Evolutionary conservation across 1,284 basidiomycete genomes (phyloP), one percentile per base, ranked within the genome.

Genomic region (Puccinia triticina): DNA sequence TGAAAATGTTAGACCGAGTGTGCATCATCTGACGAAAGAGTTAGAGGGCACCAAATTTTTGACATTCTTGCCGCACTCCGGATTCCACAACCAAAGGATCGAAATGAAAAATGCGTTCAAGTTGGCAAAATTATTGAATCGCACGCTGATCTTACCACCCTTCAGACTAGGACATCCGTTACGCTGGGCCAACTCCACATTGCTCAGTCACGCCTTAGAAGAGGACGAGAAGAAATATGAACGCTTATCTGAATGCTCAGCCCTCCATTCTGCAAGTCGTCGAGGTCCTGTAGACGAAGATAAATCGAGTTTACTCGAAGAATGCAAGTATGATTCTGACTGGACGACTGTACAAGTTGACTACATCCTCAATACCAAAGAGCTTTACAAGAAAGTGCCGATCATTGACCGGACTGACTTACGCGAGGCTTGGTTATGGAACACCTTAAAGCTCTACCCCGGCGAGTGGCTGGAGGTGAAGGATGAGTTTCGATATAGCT

Each of bases 71-170:
- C 83, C 85, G 2, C 85, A 85, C 64, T 84, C 84, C 40, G 92
- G 93, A 1, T 92, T 93, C 84, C 92, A 94, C 87, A 94, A 94
- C 86, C 93, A 94, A 87, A 91, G 93, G 48, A 93, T 94, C 83
- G 91, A 92, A 37, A 89, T 94, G 83, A 92, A 94, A 86, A 94
- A 94, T 84, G 92, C 92, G 12, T 89, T 94, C 46, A 89, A 91
- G 21, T 89, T 94, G 77, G 89, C 93, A 11, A 88, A 88, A 83
- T 86, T 92, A 46, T 89, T 93, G 80, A 92, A 92, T 86, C 91
- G 92, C 81, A 94, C 92, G 14, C 88, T 94, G 48, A 89, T 94
- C 83, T 87, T 93, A 48, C 92, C 93, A 26, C 91, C 91, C 16
- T 88, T 91, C 34, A 90, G 91, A 76, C 89, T 93, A 5, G 92